Evolutionary conservation across 345 rosid genomes (phyloP), one percentile per base, ranked within the genome.

Genomic region (Eutrema japonicum): DNA sequence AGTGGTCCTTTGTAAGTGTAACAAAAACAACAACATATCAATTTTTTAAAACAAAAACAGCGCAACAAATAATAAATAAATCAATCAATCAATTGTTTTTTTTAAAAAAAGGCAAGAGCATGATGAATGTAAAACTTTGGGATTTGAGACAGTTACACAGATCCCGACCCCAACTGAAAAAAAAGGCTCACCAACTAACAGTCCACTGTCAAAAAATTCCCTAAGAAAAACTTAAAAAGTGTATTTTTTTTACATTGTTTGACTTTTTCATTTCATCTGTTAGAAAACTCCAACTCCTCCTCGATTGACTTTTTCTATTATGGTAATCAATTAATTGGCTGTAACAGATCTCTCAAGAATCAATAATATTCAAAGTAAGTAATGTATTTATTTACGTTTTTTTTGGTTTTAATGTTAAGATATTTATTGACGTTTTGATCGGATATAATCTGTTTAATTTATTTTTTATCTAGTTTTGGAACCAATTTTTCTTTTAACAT

Each of bases 111-210:
- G 36, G 7, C 36, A 4, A 56, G 45, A 6, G 13, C 61, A 68
- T 42, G 32, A 38, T 10, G 4, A 48, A 49, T 59, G 59, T 40
- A 71, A 37, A 54, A 54, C n/a, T 42, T 54, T 10, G 52, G 75
- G 51, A 60, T 48, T 10, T 63, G 64, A 35, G 70, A 64, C 57
- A 14, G 64, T 57, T 56, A 48, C 66, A 74, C 72, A 57, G 66
- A 74, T 66, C 77, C 77, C 77, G 2, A 74, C 41, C 66, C 59
- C 66, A 66, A 57, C 77, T 74, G 60, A 66, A 57, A 57, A 56
- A 22, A 16, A 37, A 29, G 7, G 37, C 45, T 47, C 77, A 48
- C 66, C 77, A 74, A 66, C 72, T 74, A 56, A 57, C 66, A 57
- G 67, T 66, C 72, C 29, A 66, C 66, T 38, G 42, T 38, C 40